Conservation (phyloP, 2,329 filamentous ascomycete genomes). For the Aspergillus cejpii region DNA sequence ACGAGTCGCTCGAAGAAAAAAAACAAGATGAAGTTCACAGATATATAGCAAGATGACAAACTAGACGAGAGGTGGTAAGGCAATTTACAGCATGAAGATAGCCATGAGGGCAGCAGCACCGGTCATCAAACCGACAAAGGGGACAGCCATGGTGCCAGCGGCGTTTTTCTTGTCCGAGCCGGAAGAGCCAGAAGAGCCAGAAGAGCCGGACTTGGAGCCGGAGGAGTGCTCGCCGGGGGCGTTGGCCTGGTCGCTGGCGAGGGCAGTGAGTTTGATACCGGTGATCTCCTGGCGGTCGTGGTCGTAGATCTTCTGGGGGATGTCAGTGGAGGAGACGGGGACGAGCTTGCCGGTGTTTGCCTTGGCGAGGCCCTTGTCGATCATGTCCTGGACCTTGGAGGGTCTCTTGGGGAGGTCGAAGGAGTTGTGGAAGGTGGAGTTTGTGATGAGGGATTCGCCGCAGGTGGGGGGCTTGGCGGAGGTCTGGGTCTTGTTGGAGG, state of each 20-base stretch:
- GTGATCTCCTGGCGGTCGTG: conserved; percentile 53
- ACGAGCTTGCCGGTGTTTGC: conserved; percentile 61
- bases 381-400: conserved; percentile 61
- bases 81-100: conserved; percentile 24
- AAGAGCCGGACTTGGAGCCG: conserved; percentile 23
- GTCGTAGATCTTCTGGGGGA: conserved; percentile 53
- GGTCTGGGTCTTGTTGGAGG: conserved; percentile 52
- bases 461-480: conserved; percentile 58
- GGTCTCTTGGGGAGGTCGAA: conserved; percentile 70
- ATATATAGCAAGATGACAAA: not conserved
- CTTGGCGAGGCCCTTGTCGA: conserved; percentile 65
- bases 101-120: conserved; percentile 26
- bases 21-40: not conserved
- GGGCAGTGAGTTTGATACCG: conserved; percentile 54
- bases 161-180: conserved; percentile 14
- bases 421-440: conserved; percentile 62
- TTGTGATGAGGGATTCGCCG: conserved; percentile 58
- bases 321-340: conserved; percentile 49
- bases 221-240: conserved; percentile 45
- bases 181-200: conserved; percentile 14
- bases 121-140: conserved; percentile 22
- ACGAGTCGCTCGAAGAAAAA: not conserved
- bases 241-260: conserved; percentile 50
- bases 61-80: not conserved
- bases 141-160: conserved; percentile 18